Evolutionary conservation across 2,329 filamentous ascomycete genomes (phyloP).

Genomic region (Penicillium oxalicum): DNA sequence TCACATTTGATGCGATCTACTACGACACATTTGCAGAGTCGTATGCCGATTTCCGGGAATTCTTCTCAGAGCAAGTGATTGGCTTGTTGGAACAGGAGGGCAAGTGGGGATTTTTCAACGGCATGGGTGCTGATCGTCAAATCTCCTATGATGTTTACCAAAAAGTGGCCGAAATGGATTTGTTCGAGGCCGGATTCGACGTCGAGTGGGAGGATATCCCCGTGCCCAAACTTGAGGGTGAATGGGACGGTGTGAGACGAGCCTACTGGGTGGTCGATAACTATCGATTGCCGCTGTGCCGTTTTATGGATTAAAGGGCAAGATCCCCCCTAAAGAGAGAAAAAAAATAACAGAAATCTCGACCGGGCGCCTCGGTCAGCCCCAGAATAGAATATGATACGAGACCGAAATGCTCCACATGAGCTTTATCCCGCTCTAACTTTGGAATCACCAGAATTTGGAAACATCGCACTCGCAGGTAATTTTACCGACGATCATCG

Average conservation of each 20-base stretch:
- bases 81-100: slow-evolving; percentile 58
- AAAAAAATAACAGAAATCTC: no score
- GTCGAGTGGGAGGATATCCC: slow-evolving; percentile 75
- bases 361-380: no score
- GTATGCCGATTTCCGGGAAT: slow-evolving; percentile 74
- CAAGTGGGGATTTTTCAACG: slow-evolving; percentile 60
- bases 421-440: no score
- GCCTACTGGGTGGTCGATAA: slow-evolving; percentile 80
- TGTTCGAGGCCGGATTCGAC: slow-evolving; percentile 82
- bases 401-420: no score
- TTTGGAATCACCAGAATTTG: no score
- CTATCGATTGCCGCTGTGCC: slow-evolving; percentile 42
- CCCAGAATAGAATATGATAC: no score
- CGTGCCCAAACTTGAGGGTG: slow-evolving; percentile 67
- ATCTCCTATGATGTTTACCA: slow-evolving; percentile 96
- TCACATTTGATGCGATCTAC: slow-evolving; percentile 81
- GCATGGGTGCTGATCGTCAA: slow-evolving; percentile 82
- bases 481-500: no score
- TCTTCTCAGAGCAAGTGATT: slow-evolving; percentile 84
- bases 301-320: slow-evolving; percentile 28
- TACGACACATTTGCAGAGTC: slow-evolving; percentile 98
- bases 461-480: no score
- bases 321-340: background rate
- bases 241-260: slow-evolving; percentile 83
- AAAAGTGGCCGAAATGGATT: slow-evolving; percentile 84